These are phyloP conservation scores for Inga laurina DNA, from an alignment of 306 rosid genomes.

Conservation along the genomic window DNA sequence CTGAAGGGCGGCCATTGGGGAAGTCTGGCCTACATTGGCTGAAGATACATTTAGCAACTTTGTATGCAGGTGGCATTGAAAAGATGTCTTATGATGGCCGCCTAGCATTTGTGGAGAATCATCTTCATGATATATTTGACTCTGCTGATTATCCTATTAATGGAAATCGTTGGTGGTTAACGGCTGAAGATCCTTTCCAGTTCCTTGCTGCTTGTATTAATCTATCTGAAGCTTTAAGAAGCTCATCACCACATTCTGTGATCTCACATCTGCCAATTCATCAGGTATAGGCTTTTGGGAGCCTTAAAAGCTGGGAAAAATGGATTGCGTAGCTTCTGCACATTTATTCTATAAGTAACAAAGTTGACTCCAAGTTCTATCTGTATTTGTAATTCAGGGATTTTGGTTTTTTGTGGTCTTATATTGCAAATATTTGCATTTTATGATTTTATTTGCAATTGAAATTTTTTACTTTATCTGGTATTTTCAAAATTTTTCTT, in stretches of 20 bases:
- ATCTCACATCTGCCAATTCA: slow-evolving; percentile 82
- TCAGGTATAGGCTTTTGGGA: slow-evolving; percentile 55
- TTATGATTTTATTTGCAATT: neutral
- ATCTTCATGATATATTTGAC: slow-evolving; percentile 70
- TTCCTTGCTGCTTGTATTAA: slow-evolving; percentile 84
- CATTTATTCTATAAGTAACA: neutral
- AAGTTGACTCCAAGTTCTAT: slow-evolving; percentile 7
- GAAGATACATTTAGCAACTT: slow-evolving; percentile 80
- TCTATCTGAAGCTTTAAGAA: slow-evolving; percentile 80
- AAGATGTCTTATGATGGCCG: slow-evolving; percentile 79
- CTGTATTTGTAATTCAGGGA: neutral
- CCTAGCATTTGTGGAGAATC: slow-evolving; percentile 71
- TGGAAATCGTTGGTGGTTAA: slow-evolving; percentile 87
- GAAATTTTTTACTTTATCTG: neutral
- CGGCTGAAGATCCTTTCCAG: slow-evolving; percentile 91
- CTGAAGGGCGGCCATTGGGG: slow-evolving; percentile 82
- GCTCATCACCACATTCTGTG: slow-evolving; percentile 71
- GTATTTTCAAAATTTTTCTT: neutral
- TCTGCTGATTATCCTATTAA: slow-evolving; percentile 74
- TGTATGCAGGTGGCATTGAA: slow-evolving; percentile 74
- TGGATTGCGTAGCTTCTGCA: slow-evolving; percentile 16
- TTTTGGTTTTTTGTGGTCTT: neutral
- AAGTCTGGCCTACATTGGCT: slow-evolving; percentile 80
- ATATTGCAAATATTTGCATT: slow-evolving; percentile 6
- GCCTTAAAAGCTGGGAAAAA: neutral